Percentiles rank a stretch among this genome's conserved stretches.
Conservation (phyloP, 192 early-diverging fungal species). For the Backusella circina region DNA sequence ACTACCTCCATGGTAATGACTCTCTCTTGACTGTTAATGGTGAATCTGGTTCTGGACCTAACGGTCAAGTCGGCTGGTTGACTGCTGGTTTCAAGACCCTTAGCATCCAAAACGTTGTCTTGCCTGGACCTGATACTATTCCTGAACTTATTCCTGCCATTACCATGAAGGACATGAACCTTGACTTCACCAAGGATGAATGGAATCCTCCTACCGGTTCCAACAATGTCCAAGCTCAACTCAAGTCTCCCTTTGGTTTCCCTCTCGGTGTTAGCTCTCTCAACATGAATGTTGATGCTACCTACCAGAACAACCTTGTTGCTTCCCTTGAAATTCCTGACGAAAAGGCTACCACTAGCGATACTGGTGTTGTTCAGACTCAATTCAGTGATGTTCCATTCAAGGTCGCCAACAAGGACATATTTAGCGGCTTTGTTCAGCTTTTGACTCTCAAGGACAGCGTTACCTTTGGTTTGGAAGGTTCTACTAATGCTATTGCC, state of each 20-base stretch:
- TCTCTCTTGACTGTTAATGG: constrained; percentile 29
- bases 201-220: constrained; percentile 43
- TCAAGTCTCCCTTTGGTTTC: constrained; percentile 41
- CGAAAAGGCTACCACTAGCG: constrained; percentile 21
- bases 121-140: constrained; percentile 33
- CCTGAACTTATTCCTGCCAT: constrained; percentile 36
- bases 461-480: constrained; percentile 24
- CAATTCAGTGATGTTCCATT: constrained; percentile 32
- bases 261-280: constrained; percentile 21
- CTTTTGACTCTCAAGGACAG: constrained; percentile 18
- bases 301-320: constrained; percentile 12
- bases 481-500: constrained; percentile 27
- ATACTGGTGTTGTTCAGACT: constrained; percentile 11
- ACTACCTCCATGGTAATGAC: constrained; percentile 43
- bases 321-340: constrained; percentile 30
- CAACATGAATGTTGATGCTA: constrained; percentile 30
- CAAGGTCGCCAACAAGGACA: neutral
- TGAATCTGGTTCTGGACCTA: constrained; percentile 26
- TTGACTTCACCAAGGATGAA: constrained; percentile 48
- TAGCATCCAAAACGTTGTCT: constrained; percentile 24
- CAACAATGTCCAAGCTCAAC: constrained; percentile 32
- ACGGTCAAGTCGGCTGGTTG: constrained; percentile 33
- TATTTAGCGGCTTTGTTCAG: constrained; percentile 28
- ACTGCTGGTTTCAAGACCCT: constrained; percentile 46
- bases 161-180: constrained; percentile 35